A percentile compares a stretch with the other conserved stretches of the same genome.
Evolutionary conservation across 345 rosid species (phyloP).

Genomic region (Gossypium ekmanianum): DNA sequence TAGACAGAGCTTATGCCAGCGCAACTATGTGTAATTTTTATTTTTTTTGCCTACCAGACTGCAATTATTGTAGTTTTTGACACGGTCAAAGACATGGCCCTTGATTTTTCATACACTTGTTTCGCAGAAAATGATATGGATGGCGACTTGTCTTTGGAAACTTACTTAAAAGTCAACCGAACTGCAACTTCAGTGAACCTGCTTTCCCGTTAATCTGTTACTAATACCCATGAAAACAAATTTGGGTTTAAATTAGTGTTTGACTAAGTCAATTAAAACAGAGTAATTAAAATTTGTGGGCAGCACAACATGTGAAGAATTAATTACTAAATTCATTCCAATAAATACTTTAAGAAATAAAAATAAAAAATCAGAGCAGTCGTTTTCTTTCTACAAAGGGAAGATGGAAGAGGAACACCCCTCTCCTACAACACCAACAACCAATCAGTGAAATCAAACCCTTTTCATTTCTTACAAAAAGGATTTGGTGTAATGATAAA

Average conservation of each 20-base stretch:
- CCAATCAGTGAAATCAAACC: not conserved
- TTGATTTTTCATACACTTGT: not conserved
- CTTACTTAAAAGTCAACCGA: not conserved
- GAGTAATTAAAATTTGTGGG: too few species aligned
- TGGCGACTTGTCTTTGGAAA: not conserved
- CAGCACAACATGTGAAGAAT: too few species aligned
- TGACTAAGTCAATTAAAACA: not conserved
- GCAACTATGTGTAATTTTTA: not conserved
- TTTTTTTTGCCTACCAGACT: not conserved
- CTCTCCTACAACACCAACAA: not conserved
- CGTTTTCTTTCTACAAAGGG: not conserved
- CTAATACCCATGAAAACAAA: not conserved
- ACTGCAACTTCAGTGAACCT: not conserved
- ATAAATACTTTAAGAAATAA: too few species aligned
- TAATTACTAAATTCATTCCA: rapidly evolving
- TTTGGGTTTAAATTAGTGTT: not conserved
- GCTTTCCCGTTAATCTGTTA: not conserved
- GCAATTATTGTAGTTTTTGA: not conserved
- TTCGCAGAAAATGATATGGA: not conserved
- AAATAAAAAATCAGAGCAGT: not conserved
- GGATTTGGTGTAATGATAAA: too few species aligned
- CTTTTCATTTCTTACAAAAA: too few species aligned
- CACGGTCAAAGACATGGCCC: not conserved
- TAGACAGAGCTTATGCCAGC: not conserved
- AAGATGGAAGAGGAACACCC: not conserved